Percentiles rank a stretch among this genome's conserved stretches.
phyloP scores from a whole-genome alignment of 257 asterid species.

The Penstemon barbatus region DNA sequence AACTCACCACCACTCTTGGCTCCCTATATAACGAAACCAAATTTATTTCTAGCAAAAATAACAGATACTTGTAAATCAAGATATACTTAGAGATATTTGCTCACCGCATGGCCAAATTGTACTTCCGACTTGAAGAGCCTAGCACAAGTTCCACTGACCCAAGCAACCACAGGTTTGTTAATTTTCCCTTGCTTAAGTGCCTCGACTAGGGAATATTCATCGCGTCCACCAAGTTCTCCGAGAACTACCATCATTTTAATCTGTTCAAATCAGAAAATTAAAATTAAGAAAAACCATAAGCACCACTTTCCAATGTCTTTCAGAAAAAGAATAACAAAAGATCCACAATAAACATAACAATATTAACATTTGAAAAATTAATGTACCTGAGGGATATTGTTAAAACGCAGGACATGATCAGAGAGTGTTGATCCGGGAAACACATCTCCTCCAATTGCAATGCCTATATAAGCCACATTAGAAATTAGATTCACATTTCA shows the following conservation, averaged over 20 bases:
- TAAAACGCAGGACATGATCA: slow-evolving; percentile 96
- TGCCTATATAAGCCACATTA: slow-evolving; percentile 51
- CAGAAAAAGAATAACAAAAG: not conserved
- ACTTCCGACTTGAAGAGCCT: slow-evolving; percentile 99
- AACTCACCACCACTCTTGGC: slow-evolving; percentile 99
- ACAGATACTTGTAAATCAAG: not conserved
- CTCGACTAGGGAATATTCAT: slow-evolving; percentile 96
- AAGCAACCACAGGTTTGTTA: slow-evolving; percentile 92
- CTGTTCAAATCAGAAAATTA: slow-evolving; percentile 37
- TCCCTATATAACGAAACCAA: slow-evolving; percentile 50
- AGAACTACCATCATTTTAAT: slow-evolving; percentile 95
- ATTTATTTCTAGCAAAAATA: slow-evolving; percentile 22
- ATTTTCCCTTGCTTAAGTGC: slow-evolving; percentile 96
- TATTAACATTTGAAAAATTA: slow-evolving; percentile 7
- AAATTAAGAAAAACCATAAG: slow-evolving; percentile 25
- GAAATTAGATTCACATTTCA: slow-evolving; percentile 14
- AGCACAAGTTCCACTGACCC: slow-evolving; percentile 99
- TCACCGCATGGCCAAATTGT: slow-evolving; percentile 99
- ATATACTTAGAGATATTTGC: slow-evolving; percentile 30
- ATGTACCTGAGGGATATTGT: slow-evolving; percentile 93
- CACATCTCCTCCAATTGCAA: slow-evolving; percentile 99
- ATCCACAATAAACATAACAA: not conserved
- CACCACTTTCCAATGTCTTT: not conserved
- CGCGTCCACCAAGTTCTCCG: slow-evolving; percentile 99
- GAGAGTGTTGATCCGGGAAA: slow-evolving; percentile 99